These are phyloP conservation scores for Pachyrhizus erosus DNA, from an alignment of 306 rosid species.

Conservation along the genomic window DNA sequence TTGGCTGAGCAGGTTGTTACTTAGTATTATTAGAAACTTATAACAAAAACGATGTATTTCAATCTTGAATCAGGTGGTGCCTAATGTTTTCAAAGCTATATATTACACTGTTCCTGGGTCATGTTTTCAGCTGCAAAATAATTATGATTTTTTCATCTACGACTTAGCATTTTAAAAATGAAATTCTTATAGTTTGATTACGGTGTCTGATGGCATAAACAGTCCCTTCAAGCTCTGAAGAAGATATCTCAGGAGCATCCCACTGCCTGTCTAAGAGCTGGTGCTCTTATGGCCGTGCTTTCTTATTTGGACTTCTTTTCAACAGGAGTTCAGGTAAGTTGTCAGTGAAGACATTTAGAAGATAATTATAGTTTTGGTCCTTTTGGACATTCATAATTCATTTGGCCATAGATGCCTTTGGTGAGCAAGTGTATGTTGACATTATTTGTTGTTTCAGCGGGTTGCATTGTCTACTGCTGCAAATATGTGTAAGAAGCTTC, in stretches of 20 bases:
- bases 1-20: conserved; percentile 95
- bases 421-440: conserved; percentile 17
- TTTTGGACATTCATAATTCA: neutral
- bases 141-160: neutral
- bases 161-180: neutral
- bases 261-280: conserved; percentile 97
- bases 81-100: neutral
- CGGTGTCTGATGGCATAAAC: conserved; percentile 50
- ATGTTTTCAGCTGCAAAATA: neutral
- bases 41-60: neutral
- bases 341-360: neutral
- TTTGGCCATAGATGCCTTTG: neutral
- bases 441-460: conserved; percentile 61
- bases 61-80: conserved; percentile 7
- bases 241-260: conserved; percentile 99
- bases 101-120: neutral
- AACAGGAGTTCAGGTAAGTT: conserved; percentile 93
- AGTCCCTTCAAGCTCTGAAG: conserved; percentile 99
- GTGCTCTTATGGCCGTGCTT: conserved; percentile 99
- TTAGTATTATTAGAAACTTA: neutral
- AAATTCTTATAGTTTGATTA: conserved; percentile 15
- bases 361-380: neutral
- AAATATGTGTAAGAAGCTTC: conserved; percentile 99
- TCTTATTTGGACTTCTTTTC: conserved; percentile 96
- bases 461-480: conserved; percentile 99